Conservation (phyloP, 2,329 filamentous ascomycete species). For the Orbilia javanica region DNA sequence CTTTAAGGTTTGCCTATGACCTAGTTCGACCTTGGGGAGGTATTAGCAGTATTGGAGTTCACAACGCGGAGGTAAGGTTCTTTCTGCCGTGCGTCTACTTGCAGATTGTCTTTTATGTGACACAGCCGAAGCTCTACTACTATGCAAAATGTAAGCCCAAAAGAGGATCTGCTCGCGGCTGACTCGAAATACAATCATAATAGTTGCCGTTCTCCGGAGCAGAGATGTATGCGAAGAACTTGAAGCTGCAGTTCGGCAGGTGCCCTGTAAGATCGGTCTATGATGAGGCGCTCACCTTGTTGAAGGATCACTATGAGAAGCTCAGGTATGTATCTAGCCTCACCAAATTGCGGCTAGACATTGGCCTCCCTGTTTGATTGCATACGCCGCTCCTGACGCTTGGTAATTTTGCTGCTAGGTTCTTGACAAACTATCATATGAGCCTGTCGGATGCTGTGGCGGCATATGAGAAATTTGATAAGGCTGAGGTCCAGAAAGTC, state of each 20-base stretch:
- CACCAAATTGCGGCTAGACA: not conserved
- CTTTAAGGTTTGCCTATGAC: constrained; percentile 78
- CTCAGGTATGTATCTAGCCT: constrained; percentile 69
- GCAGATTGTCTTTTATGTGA: constrained; percentile 33
- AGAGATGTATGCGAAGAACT: constrained; percentile 73
- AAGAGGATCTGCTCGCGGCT: constrained; percentile 33
- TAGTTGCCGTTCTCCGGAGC: constrained; percentile 61
- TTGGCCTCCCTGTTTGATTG: not conserved
- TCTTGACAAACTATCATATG: constrained; percentile 71
- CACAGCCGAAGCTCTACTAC: constrained; percentile 33
- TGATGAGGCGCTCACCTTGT: constrained; percentile 73
- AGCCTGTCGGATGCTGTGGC: constrained; percentile 68
- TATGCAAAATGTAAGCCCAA: constrained; percentile 18
- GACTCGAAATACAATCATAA: constrained; percentile 67
- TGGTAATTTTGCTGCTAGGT: constrained; percentile 63
- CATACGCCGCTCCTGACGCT: not conserved
- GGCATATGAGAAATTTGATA: constrained; percentile 70
- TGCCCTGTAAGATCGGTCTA: constrained; percentile 81
- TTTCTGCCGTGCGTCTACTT: constrained; percentile 29
- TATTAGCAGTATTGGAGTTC: constrained; percentile 81
- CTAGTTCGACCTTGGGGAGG: constrained; percentile 78
- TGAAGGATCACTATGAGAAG: constrained; percentile 76
- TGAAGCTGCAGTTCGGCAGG: constrained; percentile 80
- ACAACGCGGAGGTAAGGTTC: constrained; percentile 75
- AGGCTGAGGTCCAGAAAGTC: constrained; percentile 70